These are phyloP conservation scores for Aspergillus diversus DNA, from an alignment of 495 filamentous ascomycete genomes.

Conservation along the genomic window DNA sequence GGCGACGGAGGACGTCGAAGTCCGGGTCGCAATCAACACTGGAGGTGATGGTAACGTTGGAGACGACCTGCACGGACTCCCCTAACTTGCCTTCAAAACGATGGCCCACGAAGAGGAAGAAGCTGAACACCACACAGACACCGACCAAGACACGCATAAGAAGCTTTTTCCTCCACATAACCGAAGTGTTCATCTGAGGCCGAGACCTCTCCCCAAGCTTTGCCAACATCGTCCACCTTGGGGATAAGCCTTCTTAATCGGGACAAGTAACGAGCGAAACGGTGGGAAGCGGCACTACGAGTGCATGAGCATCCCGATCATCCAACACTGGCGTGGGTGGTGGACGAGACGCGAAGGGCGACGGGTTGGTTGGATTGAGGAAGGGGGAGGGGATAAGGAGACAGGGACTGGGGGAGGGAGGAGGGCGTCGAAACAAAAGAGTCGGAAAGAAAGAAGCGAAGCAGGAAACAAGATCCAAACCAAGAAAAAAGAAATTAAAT, in stretches of 20 bases:
- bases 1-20: slow-evolving; percentile 30
- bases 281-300: slow-evolving; percentile 20
- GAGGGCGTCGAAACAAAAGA: not conserved
- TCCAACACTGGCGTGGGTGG: slow-evolving; percentile 1
- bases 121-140: slow-evolving; percentile 22
- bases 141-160: slow-evolving; percentile 28
- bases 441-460: not conserved
- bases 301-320: slow-evolving; percentile 28
- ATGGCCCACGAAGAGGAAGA: slow-evolving; percentile 36
- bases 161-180: slow-evolving; percentile 45
- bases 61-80: slow-evolving; percentile 23
- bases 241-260: not conserved
- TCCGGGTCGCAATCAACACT: slow-evolving; percentile 41
- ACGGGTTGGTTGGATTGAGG: slow-evolving; percentile 1
- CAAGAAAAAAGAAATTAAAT: not conserved
- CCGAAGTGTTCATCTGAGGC: slow-evolving; percentile 33
- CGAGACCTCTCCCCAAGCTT: slow-evolving; percentile 32
- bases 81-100: slow-evolving; percentile 21
- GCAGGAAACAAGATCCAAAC: not conserved
- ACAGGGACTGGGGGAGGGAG: not conserved
- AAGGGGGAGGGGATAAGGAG: slow-evolving; percentile 6
- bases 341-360: slow-evolving; percentile 7
- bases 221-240: slow-evolving; percentile 28
- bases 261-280: slow-evolving; percentile 8
- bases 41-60: slow-evolving; percentile 43